A percentile compares a stretch with the other conserved stretches of the same genome.
phyloP scores from a whole-genome alignment of 1,139 yeast species.

The Candida sp. region DNA sequence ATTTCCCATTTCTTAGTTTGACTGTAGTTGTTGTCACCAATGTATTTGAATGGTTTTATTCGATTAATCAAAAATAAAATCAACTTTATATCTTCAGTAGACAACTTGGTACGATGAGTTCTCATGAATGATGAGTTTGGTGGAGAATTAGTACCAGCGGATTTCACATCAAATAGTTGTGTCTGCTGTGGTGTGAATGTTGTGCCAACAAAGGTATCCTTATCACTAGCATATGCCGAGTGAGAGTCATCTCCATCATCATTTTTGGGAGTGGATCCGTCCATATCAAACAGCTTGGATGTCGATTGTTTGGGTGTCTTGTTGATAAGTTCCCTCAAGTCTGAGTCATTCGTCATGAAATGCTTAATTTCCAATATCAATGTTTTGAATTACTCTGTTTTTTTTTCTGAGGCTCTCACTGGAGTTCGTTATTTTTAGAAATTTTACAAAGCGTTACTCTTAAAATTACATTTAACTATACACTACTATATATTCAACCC shows the following conservation, averaged over 20 bases:
- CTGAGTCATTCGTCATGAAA: not conserved
- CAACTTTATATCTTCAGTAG: constrained; percentile 24
- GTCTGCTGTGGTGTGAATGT: not conserved
- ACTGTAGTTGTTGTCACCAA: constrained; percentile 29
- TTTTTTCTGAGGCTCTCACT: not conserved
- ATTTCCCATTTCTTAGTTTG: constrained; percentile 37
- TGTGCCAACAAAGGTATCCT: not conserved
- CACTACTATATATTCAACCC: constrained; percentile 22
- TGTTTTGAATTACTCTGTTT: not conserved
- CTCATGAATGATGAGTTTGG: not conserved
- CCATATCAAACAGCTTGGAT: not conserved
- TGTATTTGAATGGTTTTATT: constrained; percentile 35
- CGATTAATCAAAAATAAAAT: constrained; percentile 27
- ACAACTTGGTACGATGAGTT: constrained; percentile 22
- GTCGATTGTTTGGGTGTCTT: not conserved
- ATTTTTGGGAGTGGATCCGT: not conserved
- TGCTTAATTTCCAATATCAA: not conserved
- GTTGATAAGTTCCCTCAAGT: not conserved
- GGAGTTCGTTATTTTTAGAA: not conserved
- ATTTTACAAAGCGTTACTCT: not conserved
- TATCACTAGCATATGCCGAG: not conserved
- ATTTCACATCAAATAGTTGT: not conserved
- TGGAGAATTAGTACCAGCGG: not conserved
- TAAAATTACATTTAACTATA: constrained; percentile 1
- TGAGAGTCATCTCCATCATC: constrained; percentile 1